phyloP scores from a whole-genome alignment of 768 basidiomycete genomes.

The Boletus rubescentipes region DNA sequence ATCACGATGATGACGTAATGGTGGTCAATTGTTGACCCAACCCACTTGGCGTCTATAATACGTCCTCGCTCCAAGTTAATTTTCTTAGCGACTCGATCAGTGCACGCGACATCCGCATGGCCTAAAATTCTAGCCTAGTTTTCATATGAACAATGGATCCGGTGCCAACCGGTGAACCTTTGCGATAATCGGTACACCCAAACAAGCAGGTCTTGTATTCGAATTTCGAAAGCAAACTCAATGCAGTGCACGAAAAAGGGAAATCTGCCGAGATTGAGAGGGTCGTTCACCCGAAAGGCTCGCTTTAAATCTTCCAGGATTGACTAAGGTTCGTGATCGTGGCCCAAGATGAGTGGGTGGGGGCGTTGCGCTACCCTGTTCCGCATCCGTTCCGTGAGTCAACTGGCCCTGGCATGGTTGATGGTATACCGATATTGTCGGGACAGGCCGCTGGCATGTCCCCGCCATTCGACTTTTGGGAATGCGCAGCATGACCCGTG shows the following conservation, averaged over 20 bases:
- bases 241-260: neutral
- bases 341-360: neutral
- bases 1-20: constrained; percentile 9
- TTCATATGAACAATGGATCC: neutral
- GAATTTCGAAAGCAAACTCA: neutral
- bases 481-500: neutral
- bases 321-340: constrained; percentile 3
- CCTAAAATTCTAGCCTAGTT: neutral
- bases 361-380: neutral
- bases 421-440: neutral
- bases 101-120: constrained; percentile 16
- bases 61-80: neutral
- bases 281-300: neutral
- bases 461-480: neutral
- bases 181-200: constrained; percentile 12
- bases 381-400: neutral
- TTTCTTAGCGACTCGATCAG: neutral
- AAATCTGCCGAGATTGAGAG: neutral
- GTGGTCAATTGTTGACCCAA: too few species aligned
- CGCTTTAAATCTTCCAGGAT: neutral
- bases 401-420: constrained; percentile 6
- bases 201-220: constrained; percentile 12
- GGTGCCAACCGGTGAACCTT: neutral
- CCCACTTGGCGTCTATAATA: too few species aligned
- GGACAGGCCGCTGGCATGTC: neutral